Evolutionary conservation across 805 yeast species (phyloP), one percentile per base, ranked within the genome.

Genomic region (Scheffersomyces coipomensis): DNA sequence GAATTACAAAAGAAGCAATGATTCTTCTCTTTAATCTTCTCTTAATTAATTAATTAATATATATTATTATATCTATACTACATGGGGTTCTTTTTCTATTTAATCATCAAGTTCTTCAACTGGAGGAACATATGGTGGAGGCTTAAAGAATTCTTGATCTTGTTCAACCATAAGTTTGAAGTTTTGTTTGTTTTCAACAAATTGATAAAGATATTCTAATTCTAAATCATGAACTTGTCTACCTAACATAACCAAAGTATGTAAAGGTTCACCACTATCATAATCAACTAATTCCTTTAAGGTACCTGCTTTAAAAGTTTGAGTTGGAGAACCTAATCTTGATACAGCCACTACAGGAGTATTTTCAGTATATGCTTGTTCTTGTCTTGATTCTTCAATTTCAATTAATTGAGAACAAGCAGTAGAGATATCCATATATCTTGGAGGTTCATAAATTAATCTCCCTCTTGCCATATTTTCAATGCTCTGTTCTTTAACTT

Each of bases 281-380:
- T 87, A 89, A 35, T 79, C 78, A 6, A 87, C 75, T 58, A 91
- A 68, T 53, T 91, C 87, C 47, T 75, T 62, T 44, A 91, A 74
- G 13, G 96, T 85, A 3, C 84, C 98, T 6, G 97, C 91, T 53
- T 84, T 82, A 67, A 91, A 86, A 6, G 65, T 59, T 66, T 91
- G 99, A 4, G 71, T 61, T 17, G 95, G 91, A 7, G 97, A 79
- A 2, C 99, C 99, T 29, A 91, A 65, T 57, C 99, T 79, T 16
- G 96, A 87, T 19, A 91, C 83, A 1, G 97, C 95, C 25, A 91
- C 89, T 55, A 96, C 91, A 13, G 98, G 97, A 1, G 98, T 90
- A 35, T 83, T 72, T 35, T 84, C 81, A 4, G 90, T 81, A 62
- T 91, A 91, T 9, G 95, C 96, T 44, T 76, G 62, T 54, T 88